These are phyloP conservation scores for Nitzschia sp. DNA, from an alignment of 108 stramenopile genomes.

Conservation along the genomic window DNA sequence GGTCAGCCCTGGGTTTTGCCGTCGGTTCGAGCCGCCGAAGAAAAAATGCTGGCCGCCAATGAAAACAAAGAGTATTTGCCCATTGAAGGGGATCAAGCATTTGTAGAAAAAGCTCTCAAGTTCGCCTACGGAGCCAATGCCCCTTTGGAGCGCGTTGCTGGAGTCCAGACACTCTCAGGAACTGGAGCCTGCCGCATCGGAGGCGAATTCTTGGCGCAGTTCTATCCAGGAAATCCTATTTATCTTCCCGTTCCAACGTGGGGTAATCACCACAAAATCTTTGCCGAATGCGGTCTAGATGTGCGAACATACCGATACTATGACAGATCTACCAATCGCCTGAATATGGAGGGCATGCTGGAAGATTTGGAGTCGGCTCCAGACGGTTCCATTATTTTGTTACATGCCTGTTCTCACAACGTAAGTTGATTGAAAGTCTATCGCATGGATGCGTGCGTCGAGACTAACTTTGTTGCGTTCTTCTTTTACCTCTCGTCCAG, in stretches of 20 bases:
- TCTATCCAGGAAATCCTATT: conserved; percentile 66
- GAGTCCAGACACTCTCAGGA: conserved; percentile 93
- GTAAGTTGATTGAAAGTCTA: too few relatives aligned
- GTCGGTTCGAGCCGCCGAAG: conserved; percentile 90
- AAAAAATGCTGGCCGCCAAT: conserved; percentile 57
- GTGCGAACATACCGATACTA: conserved; percentile 92
- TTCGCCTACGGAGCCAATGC: conserved; percentile 93
- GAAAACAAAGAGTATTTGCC: conserved; percentile 96
- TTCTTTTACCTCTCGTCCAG: too few relatives aligned
- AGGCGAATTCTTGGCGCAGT: conserved; percentile 85
- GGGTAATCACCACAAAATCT: conserved; percentile 97
- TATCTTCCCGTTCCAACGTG: conserved; percentile 93
- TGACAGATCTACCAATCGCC: conserved; percentile 73
- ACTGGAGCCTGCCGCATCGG: conserved; percentile 96
- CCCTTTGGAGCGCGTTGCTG: conserved; percentile 74
- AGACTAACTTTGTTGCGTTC: too few relatives aligned
- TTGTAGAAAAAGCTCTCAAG: conserved; percentile 78
- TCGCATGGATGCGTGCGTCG: too few relatives aligned
- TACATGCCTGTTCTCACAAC: conserved; percentile 99
- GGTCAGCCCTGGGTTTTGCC: conserved; percentile 96
- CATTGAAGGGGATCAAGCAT: conserved; percentile 89
- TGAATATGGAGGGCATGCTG: conserved; percentile 89
- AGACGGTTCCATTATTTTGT: conserved; percentile 84
- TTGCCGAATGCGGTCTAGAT: conserved; percentile 84
- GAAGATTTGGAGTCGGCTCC: conserved; percentile 84